A percentile compares a stretch with the other conserved stretches of the same genome.
Conservation (phyloP, 306 rosid genomes). For the Pterocarpus santalinus region DNA sequence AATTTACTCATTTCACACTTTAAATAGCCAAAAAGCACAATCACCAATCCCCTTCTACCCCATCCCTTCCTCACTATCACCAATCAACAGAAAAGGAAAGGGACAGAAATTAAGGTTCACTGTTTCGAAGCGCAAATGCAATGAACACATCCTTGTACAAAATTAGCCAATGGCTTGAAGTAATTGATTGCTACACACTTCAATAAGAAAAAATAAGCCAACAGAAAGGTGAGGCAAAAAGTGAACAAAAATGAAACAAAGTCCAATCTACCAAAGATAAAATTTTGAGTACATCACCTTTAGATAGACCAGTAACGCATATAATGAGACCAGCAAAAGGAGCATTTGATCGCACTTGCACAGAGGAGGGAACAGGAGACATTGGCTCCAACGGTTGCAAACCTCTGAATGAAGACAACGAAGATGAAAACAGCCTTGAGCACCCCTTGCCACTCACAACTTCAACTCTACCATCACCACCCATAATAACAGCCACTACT, state of each 20-base stretch:
- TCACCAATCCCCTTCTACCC: constrained; percentile 13
- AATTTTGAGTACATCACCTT: constrained; percentile 58
- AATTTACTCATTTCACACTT: constrained; percentile 17
- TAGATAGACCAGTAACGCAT: constrained; percentile 95
- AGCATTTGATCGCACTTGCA: constrained; percentile 57
- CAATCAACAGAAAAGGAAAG: constrained; percentile 21
- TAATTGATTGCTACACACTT: constrained; percentile 18
- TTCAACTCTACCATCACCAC: constrained; percentile 74
- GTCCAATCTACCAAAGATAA: constrained; percentile 30
- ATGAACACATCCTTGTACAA: not conserved
- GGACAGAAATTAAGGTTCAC: constrained; percentile 2
- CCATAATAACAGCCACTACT: constrained; percentile 64
- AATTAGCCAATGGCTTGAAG: constrained; percentile 26
- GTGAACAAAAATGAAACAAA: not conserved
- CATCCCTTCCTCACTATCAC: constrained; percentile 7
- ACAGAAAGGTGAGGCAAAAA: not conserved
- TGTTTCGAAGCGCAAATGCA: not conserved
- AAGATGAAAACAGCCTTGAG: constrained; percentile 78
- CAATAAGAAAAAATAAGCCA: not conserved
- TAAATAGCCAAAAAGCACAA: constrained; percentile 28
- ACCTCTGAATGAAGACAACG: constrained; percentile 56
- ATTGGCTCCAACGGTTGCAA: constrained; percentile 64
- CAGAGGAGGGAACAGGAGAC: constrained; percentile 78
- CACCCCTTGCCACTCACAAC: constrained; percentile 83
- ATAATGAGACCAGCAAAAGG: constrained; percentile 88